phyloP scores from a whole-genome alignment of 1,284 basidiomycete genomes.

The Somion occarium region DNA sequence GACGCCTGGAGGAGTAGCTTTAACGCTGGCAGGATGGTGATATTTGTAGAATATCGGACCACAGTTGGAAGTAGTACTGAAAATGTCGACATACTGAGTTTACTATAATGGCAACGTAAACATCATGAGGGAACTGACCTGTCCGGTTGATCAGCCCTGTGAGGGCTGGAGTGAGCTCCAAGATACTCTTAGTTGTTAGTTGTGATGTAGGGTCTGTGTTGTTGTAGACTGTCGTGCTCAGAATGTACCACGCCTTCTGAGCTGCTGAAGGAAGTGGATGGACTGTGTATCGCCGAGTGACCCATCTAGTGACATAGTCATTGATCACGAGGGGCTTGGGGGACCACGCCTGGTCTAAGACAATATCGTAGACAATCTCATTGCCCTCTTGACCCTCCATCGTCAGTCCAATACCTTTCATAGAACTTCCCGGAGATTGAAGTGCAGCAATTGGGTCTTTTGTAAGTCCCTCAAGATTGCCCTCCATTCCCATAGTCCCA shows the following conservation, averaged over 20 bases:
- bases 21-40: constrained; percentile 34
- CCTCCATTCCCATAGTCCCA: constrained; percentile 39
- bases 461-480: constrained; percentile 32
- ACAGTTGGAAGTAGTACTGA: constrained; percentile 30
- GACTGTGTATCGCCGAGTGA: constrained; percentile 32
- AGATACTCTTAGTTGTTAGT: constrained; percentile 38
- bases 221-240: constrained; percentile 36
- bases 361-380: constrained; percentile 39
- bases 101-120: neutral
- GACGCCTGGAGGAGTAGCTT: constrained; percentile 29
- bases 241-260: constrained; percentile 33
- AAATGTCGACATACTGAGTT: neutral
- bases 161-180: constrained; percentile 31
- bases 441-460: constrained; percentile 30
- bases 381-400: constrained; percentile 42
- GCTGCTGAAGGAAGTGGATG: constrained; percentile 22
- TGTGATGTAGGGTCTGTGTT: constrained; percentile 30
- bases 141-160: constrained; percentile 31
- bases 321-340: constrained; percentile 26
- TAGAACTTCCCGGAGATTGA: constrained; percentile 25
- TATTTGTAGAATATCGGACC: constrained; percentile 35
- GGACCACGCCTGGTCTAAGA: constrained; percentile 40
- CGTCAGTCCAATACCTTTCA: constrained; percentile 38
- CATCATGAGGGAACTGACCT: constrained; percentile 7
- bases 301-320: constrained; percentile 31